Evolutionary conservation across 1,284 basidiomycete genomes (phyloP).

Genomic region (Trametes pubescens): DNA sequence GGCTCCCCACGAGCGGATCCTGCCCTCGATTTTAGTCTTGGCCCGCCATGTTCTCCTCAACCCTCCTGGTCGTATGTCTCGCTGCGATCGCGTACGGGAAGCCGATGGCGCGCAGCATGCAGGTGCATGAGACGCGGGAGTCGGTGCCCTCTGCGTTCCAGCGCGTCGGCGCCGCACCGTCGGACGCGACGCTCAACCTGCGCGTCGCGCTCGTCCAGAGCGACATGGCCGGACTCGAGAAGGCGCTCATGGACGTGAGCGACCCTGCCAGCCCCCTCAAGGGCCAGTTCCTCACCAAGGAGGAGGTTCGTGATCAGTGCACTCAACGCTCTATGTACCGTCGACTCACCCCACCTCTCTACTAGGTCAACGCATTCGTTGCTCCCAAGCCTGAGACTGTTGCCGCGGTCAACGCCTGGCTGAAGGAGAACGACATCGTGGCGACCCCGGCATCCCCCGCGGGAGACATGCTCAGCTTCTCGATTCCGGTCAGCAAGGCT

Average conservation of each 20-base stretch:
- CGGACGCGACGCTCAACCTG: conserved; percentile 40
- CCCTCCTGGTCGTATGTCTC: conserved; percentile 31
- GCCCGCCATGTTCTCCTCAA: conserved; percentile 35
- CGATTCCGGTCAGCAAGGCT: conserved; percentile 48
- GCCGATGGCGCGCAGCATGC: conserved; percentile 40
- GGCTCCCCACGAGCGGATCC: conserved; percentile 22
- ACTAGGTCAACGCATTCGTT: conserved; percentile 50
- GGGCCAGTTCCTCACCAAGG: conserved; percentile 45
- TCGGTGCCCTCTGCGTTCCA: conserved; percentile 41
- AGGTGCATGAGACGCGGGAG: conserved; percentile 42
- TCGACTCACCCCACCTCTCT: neutral
- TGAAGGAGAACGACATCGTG: conserved; percentile 47
- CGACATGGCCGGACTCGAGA: conserved; percentile 47
- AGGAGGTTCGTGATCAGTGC: conserved; percentile 38
- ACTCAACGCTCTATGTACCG: neutral
- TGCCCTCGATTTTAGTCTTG: conserved; percentile 23
- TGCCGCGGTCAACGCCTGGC: conserved; percentile 48
- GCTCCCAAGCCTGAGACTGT: conserved; percentile 47
- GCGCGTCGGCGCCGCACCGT: conserved; percentile 38
- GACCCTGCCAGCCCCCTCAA: conserved; percentile 44
- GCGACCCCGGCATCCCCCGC: conserved; percentile 43
- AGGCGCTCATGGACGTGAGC: conserved; percentile 46
- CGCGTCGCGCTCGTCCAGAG: conserved; percentile 46
- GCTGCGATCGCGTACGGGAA: conserved; percentile 33
- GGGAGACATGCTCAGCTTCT: conserved; percentile 53